Percentiles rank a stretch among this genome's conserved stretches.
phyloP scores from a whole-genome alignment of 371 early-diverging fungal species.

The Polyrhizophydium stewartii region DNA sequence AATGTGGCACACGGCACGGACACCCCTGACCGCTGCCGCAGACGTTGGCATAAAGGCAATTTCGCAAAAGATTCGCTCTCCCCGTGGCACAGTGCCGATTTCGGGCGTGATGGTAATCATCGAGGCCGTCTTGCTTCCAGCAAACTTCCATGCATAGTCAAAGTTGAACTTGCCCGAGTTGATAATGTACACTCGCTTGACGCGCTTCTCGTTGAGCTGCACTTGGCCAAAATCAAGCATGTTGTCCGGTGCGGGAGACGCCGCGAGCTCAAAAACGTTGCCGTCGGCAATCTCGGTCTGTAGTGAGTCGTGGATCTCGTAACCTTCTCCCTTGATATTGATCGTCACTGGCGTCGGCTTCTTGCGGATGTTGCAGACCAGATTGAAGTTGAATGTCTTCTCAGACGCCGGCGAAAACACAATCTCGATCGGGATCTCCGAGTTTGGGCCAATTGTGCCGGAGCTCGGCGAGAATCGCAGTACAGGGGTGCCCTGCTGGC shows the following conservation, averaged over 20 bases:
- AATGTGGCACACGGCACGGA: slow-evolving; percentile 39
- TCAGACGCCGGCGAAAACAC: slow-evolving; percentile 43
- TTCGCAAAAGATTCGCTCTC: slow-evolving; percentile 38
- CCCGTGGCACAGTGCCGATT: slow-evolving; percentile 43
- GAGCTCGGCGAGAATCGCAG: slow-evolving; percentile 35
- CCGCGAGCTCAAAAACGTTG: slow-evolving; percentile 20
- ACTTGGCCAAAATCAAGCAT: slow-evolving; percentile 48
- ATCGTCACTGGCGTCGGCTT: slow-evolving; percentile 46
- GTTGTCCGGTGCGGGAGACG: slow-evolving; percentile 25
- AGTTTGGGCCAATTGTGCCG: slow-evolving; percentile 37
- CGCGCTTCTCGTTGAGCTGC: slow-evolving; percentile 43
- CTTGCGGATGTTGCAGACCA: slow-evolving; percentile 44
- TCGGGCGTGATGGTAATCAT: slow-evolving; percentile 36
- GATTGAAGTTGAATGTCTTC: slow-evolving; percentile 46
- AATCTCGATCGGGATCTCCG: slow-evolving; percentile 43
- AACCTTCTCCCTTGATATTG: slow-evolving; percentile 55
- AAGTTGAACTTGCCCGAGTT: slow-evolving; percentile 52
- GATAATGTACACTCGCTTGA: slow-evolving; percentile 35
- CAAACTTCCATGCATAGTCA: slow-evolving; percentile 45
- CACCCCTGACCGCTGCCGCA: slow-evolving; percentile 20
- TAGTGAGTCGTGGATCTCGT: slow-evolving; percentile 44
- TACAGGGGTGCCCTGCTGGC: slow-evolving; percentile 26
- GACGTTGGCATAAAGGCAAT: slow-evolving; percentile 34
- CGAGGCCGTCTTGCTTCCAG: slow-evolving; percentile 14
- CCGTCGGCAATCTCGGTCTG: slow-evolving; percentile 40